Evolutionary conservation across 768 basidiomycete species (phyloP).

Genomic region (Kwoniella dejecticola): DNA sequence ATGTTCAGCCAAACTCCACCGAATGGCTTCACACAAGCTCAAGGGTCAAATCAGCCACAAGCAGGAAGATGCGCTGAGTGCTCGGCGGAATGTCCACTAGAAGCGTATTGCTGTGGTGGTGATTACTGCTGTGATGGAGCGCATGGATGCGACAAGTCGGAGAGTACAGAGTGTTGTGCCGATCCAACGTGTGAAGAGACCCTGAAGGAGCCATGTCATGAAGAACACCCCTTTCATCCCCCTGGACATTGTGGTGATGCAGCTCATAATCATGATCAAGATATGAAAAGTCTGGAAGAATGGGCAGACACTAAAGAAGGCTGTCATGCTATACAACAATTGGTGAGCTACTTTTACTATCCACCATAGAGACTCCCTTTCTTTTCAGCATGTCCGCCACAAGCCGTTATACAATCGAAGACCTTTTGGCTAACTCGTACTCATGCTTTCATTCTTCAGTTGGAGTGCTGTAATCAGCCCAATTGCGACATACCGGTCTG

Average conservation of each 20-base stretch:
- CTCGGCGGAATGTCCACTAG: slow-evolving; percentile 16
- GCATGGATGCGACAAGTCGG: slow-evolving; percentile 5
- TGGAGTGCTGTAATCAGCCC: slow-evolving; percentile 40
- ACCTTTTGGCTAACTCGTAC: background rate
- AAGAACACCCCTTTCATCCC: slow-evolving; percentile 7
- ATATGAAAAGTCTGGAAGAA: slow-evolving; percentile 24
- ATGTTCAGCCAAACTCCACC: background rate
- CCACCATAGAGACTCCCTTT: background rate
- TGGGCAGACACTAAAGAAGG: slow-evolving; percentile 51
- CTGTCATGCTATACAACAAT: slow-evolving; percentile 47
- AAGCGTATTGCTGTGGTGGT: slow-evolving; percentile 29
- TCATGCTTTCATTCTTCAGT: slow-evolving; percentile 4
- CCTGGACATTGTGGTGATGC: background rate
- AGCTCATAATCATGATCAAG: background rate
- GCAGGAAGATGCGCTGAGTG: background rate
- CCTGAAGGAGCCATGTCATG: slow-evolving; percentile 8
- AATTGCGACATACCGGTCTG: slow-evolving; percentile 36
- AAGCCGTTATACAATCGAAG: too few relatives aligned
- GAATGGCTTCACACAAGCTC: background rate
- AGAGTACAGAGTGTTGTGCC: slow-evolving; percentile 24
- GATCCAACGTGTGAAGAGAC: slow-evolving; percentile 28
- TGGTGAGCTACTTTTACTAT: slow-evolving; percentile 24
- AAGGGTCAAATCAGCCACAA: background rate
- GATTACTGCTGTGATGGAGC: slow-evolving; percentile 24
- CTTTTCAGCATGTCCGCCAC: too few relatives aligned